Percentiles rank a stretch among this genome's conserved stretches.
phyloP scores from a whole-genome alignment of 768 basidiomycete genomes.

The Pisolithus marmoratus region DNA sequence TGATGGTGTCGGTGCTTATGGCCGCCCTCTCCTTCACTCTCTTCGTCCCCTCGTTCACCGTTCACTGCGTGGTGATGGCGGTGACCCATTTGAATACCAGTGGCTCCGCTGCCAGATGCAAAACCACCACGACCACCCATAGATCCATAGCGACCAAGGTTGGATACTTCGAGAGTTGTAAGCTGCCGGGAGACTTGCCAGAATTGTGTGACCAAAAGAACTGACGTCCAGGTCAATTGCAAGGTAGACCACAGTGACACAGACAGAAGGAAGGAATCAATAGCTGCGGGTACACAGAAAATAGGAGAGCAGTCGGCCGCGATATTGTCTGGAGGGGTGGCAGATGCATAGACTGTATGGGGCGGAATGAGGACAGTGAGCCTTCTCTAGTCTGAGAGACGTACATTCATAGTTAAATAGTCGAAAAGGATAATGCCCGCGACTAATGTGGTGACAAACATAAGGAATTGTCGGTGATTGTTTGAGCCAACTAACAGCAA shows the following conservation, averaged over 20 bases:
- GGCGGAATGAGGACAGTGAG: neutral
- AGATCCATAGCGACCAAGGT: conserved; percentile 91
- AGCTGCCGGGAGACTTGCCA: conserved; percentile 94
- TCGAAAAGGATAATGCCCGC: conserved; percentile 77
- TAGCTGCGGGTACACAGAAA: conserved; percentile 64
- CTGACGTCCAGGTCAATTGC: conserved; percentile 90
- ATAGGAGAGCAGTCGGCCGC: conserved; percentile 18
- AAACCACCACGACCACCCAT: conserved; percentile 89
- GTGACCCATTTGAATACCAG: conserved; percentile 69
- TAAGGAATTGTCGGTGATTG: conserved; percentile 92
- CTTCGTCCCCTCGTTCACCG: conserved; percentile 46
- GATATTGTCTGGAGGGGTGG: conserved; percentile 13
- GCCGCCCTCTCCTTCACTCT: conserved; percentile 29
- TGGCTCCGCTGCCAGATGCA: conserved; percentile 31
- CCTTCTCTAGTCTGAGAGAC: conserved; percentile 21
- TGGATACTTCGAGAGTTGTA: conserved; percentile 94
- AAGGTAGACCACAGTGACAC: conserved; percentile 84
- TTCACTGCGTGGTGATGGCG: conserved; percentile 42
- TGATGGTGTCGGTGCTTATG: conserved; percentile 44
- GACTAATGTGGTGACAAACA: conserved; percentile 88
- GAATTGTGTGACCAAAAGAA: conserved; percentile 79
- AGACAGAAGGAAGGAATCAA: conserved; percentile 80
- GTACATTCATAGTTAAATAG: conserved; percentile 79
- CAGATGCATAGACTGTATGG: conserved; percentile 49
- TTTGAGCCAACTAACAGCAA: conserved; percentile 66